Conservation (phyloP, 768 basidiomycete species). For the Mycena pura region DNA sequence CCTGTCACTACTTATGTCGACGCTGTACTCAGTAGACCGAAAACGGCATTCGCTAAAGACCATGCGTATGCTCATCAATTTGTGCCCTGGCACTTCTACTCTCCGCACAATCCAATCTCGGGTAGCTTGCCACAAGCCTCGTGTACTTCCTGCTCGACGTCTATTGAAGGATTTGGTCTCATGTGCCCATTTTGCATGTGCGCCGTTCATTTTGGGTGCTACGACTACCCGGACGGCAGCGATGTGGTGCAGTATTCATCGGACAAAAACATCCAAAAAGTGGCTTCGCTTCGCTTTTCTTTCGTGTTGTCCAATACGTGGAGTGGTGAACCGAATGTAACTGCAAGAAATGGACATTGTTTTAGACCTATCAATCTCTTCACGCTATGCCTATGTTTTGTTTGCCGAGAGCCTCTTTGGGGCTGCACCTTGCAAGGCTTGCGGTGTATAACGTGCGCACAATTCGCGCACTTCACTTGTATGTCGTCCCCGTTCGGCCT, state of each 20-base stretch:
- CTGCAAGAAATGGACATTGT: constrained; percentile 49
- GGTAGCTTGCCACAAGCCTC: constrained; percentile 44
- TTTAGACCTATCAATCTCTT: constrained; percentile 72
- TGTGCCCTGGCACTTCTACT: constrained; percentile 66
- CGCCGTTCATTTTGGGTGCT: constrained; percentile 80
- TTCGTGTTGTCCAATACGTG: constrained; percentile 45
- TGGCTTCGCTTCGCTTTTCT: constrained; percentile 71
- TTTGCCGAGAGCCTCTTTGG: constrained; percentile 78
- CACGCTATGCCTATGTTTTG: constrained; percentile 72
- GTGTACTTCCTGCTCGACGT: constrained; percentile 63
- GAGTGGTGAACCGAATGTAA: constrained; percentile 21
- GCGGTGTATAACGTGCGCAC: constrained; percentile 66
- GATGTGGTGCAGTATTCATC: constrained; percentile 59
- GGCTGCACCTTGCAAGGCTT: constrained; percentile 68
- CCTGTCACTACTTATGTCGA: constrained; percentile 43
- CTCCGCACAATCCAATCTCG: constrained; percentile 31
- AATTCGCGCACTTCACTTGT: constrained; percentile 67
- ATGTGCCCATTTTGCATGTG: constrained; percentile 76
- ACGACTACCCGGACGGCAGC: constrained; percentile 72
- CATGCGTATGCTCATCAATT: constrained; percentile 67
- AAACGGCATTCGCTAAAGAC: constrained; percentile 26
- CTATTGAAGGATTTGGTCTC: constrained; percentile 72
- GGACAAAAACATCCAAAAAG: constrained; percentile 56
- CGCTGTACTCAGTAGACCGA: constrained; percentile 6
- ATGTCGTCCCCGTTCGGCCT: constrained; percentile 35